phyloP scores from a whole-genome alignment of 2,329 filamentous ascomycete species.

The Ilyonectria mors-panacis region DNA sequence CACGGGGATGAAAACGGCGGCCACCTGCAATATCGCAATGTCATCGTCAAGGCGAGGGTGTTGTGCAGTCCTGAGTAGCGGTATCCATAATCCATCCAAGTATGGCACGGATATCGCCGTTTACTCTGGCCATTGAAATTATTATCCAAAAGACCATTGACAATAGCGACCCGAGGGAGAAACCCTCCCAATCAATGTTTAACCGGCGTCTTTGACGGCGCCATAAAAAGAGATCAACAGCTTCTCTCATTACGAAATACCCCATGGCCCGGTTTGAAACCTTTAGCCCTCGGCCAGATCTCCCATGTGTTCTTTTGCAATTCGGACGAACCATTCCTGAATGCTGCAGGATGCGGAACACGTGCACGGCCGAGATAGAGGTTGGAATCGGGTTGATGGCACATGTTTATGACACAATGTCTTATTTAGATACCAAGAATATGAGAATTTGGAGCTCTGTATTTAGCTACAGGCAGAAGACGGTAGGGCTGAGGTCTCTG shows the following conservation, averaged over 20 bases:
- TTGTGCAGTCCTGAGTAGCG: slow-evolving; percentile 66
- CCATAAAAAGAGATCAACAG: not conserved
- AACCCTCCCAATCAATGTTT: not conserved
- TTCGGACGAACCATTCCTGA: slow-evolving; percentile 4
- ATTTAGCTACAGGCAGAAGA: slow-evolving; percentile 1
- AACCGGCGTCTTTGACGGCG: not conserved
- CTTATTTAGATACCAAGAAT: slow-evolving; percentile 9
- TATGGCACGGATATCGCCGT: not conserved
- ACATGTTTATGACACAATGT: slow-evolving; percentile 9
- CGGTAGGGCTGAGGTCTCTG: not conserved
- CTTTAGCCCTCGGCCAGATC: not conserved
- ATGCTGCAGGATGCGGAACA: not conserved
- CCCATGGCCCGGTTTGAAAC: not conserved
- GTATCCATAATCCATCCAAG: not conserved
- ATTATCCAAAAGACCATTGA: not conserved
- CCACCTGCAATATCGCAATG: slow-evolving; percentile 72
- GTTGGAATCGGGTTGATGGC: not conserved
- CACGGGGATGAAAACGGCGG: slow-evolving; percentile 75
- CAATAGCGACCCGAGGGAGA: not conserved
- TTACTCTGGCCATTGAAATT: not conserved
- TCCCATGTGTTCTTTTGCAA: not conserved
- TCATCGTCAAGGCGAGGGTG: slow-evolving; percentile 77
- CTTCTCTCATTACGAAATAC: slow-evolving; percentile 1
- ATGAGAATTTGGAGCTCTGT: not conserved
- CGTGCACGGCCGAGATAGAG: not conserved